Conservation (phyloP, 331 rosid species). For the Acacia pycnantha region DNA sequence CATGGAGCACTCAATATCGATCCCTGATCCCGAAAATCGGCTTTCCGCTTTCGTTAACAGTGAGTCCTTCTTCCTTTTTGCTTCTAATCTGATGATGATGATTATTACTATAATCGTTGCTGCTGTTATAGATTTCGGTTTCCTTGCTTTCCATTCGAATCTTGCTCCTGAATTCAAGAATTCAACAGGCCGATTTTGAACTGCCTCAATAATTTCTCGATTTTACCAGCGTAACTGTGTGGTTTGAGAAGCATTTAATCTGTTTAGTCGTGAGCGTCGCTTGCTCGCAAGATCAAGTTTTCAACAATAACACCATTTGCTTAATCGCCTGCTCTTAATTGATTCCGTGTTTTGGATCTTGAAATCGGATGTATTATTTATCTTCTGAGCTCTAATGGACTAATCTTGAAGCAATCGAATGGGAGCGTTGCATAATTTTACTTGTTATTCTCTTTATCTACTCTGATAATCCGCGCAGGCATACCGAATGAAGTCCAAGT, state of each 20-base stretch:
- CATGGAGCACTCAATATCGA: slow-evolving; percentile 43
- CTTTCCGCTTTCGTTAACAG: slow-evolving; percentile 51
- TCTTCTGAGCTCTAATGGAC: neutral
- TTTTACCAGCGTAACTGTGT: neutral
- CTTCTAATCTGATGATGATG: neutral
- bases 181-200: neutral
- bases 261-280: neutral
- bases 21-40: slow-evolving; percentile 48
- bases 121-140: neutral
- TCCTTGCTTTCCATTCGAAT: neutral
- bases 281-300: neutral
- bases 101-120: neutral
- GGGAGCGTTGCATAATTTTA: neutral
- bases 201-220: neutral
- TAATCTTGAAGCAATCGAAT: neutral
- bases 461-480: slow-evolving; percentile 33
- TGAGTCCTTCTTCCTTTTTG: slow-evolving; percentile 5
- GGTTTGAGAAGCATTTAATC: neutral
- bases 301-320: neutral
- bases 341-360: neutral
- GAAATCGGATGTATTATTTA: neutral
- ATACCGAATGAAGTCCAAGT: slow-evolving; percentile 48
- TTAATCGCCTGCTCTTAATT: neutral
- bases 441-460: neutral
- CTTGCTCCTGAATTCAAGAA: neutral